These are phyloP conservation scores for Venturia pyrina DNA, from an alignment of 2,329 filamentous ascomycete species.

Conservation along the genomic window DNA sequence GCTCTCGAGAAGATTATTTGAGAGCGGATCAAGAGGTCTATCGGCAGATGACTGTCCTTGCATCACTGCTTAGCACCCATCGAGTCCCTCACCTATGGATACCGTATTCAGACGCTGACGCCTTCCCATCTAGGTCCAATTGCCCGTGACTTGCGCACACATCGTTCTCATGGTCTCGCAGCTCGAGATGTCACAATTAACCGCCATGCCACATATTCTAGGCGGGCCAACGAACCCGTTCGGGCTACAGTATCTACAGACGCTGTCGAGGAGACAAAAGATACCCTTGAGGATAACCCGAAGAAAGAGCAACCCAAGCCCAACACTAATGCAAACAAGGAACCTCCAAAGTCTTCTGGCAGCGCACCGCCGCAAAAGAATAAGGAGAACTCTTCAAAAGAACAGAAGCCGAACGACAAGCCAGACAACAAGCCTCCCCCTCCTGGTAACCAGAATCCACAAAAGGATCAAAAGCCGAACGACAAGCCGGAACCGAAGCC, in stretches of 20 bases:
- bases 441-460: neutral
- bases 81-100: neutral
- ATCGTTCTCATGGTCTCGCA: neutral
- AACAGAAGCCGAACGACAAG: no score
- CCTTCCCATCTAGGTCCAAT: neutral
- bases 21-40: neutral
- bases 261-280: neutral
- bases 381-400: no score
- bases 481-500: neutral
- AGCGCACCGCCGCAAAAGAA: no score
- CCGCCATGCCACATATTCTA: neutral
- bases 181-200: neutral
- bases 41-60: neutral
- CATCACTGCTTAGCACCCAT: neutral
- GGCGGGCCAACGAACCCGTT: neutral
- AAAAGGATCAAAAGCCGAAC: neutral
- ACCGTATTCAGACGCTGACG: neutral
- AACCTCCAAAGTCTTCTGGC: no score
- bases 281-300: neutral
- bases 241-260: neutral
- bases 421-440: neutral
- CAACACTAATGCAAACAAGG: neutral
- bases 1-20: neutral
- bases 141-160: neutral
- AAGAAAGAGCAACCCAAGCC: neutral